Percentiles rank a stretch among this genome's conserved stretches.
Evolutionary conservation across 257 asterid species (phyloP).

Genomic region (Rubia yunnanensis): DNA sequence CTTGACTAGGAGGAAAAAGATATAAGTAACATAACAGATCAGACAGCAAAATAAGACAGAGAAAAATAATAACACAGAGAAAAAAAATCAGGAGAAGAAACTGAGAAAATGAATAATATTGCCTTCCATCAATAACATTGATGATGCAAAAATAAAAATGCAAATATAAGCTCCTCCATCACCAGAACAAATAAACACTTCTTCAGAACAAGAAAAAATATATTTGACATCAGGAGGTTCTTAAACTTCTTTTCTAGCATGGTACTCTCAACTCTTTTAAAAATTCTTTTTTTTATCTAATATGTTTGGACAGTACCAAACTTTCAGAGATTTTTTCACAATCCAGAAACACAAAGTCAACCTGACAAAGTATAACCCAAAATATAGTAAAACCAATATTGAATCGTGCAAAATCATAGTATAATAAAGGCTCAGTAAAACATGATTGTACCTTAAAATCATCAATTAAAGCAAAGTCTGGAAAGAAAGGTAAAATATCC

Average conservation of each 20-base stretch:
- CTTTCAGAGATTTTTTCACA: background rate
- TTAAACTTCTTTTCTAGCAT: background rate
- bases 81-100: background rate
- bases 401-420: background rate
- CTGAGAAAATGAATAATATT: background rate
- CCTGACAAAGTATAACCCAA: background rate
- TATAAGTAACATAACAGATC: background rate
- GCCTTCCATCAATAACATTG: background rate
- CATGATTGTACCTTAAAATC: conserved; percentile 67
- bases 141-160: background rate
- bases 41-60: background rate
- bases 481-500: conserved; percentile 94
- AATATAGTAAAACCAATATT: background rate
- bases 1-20: background rate
- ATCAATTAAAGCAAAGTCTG: conserved; percentile 91
- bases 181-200: background rate
- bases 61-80: background rate
- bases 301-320: background rate
- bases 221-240: background rate
- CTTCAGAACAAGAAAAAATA: background rate
- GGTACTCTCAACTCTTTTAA: background rate
- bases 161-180: background rate
- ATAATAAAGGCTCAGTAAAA: background rate
- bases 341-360: background rate
- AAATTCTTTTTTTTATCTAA: background rate